phyloP scores from a whole-genome alignment of 768 basidiomycete genomes.

The Ramaria sp. region DNA sequence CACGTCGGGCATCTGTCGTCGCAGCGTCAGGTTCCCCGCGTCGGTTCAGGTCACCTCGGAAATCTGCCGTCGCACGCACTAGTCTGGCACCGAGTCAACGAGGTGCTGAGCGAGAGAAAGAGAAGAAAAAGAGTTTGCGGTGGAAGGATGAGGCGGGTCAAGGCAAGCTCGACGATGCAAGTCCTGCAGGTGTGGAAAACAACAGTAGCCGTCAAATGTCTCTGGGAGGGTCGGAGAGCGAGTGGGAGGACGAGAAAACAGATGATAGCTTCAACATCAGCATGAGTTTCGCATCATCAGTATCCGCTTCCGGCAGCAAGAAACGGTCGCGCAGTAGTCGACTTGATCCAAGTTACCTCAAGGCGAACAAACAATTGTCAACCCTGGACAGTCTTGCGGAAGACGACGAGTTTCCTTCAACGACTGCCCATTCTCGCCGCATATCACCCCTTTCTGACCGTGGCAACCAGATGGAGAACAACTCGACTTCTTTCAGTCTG shows the following conservation, averaged over 20 bases:
- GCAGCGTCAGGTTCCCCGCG: conserved; percentile 20
- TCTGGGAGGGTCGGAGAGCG: conserved; percentile 63
- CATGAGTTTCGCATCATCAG: conserved; percentile 31
- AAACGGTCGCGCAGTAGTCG: conserved; percentile 54
- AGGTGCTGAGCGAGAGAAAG: conserved; percentile 23
- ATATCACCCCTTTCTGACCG: conserved; percentile 44
- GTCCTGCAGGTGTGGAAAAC: conserved; percentile 15
- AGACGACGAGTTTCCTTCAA: conserved; percentile 50
- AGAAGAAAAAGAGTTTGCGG: conserved; percentile 61
- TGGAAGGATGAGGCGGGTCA: conserved; percentile 85
- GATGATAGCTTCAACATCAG: conserved; percentile 63
- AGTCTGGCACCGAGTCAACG: conserved; percentile 28
- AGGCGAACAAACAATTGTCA: conserved; percentile 31
- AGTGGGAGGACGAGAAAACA: conserved; percentile 85
- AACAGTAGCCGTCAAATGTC: conserved; percentile 19
- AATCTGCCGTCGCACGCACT: conserved; percentile 47
- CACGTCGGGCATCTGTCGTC: conserved; percentile 26
- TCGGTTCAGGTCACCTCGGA: conserved; percentile 44
- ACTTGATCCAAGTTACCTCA: conserved; percentile 60
- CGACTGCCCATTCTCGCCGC: conserved; percentile 23
- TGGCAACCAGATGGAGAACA: conserved; percentile 39
- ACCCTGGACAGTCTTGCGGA: conserved; percentile 58
- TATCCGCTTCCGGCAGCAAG: neutral
- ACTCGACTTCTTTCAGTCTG: conserved; percentile 11
- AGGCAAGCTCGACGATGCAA: conserved; percentile 63